Percentiles rank a stretch among this genome's conserved stretches.
These are phyloP conservation scores for Paramecium bursaria DNA, from an alignment of 73 alveolate genomes.

Conservation along the genomic window DNA sequence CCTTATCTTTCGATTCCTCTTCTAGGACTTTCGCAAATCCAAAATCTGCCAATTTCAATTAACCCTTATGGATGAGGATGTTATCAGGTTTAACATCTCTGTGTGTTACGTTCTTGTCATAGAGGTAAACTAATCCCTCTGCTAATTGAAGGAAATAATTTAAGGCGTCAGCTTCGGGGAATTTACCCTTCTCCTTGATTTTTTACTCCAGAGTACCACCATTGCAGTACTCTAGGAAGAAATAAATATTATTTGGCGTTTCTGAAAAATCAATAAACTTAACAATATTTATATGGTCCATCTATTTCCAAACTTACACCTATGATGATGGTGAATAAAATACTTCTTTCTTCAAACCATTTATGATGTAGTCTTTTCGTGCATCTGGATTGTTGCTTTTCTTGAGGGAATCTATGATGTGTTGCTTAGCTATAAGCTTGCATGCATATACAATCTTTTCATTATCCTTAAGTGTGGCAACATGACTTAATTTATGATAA, in stretches of 20 bases:
- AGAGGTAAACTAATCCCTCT: constrained; percentile 64
- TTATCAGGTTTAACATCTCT: constrained; percentile 71
- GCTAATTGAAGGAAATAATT: constrained; percentile 36
- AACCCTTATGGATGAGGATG: constrained; percentile 66
- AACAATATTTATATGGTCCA: constrained; percentile 71
- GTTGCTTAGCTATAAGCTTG: constrained; percentile 68
- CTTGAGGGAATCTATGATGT: constrained; percentile 58
- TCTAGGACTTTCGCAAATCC: constrained; percentile 71
- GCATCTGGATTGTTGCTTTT: constrained; percentile 63
- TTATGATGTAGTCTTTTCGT: constrained; percentile 65
- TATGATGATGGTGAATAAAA: neutral
- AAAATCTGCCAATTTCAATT: constrained; percentile 69
- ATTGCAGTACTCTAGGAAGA: constrained; percentile 71
- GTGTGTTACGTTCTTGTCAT: constrained; percentile 59
- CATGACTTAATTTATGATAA: constrained; percentile 3
- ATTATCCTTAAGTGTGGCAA: constrained; percentile 65
- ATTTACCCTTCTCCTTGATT: constrained; percentile 63
- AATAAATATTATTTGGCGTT: constrained; percentile 69
- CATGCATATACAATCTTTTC: constrained; percentile 67
- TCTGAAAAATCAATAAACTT: constrained; percentile 72
- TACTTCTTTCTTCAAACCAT: constrained; percentile 66
- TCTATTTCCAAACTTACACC: constrained; percentile 64
- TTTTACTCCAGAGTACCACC: constrained; percentile 66
- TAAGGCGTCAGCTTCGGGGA: constrained; percentile 49
- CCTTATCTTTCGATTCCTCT: constrained; percentile 60